These are phyloP conservation scores for Mucor sp. DNA, from an alignment of 371 early-diverging fungal species.

Conservation along the genomic window DNA sequence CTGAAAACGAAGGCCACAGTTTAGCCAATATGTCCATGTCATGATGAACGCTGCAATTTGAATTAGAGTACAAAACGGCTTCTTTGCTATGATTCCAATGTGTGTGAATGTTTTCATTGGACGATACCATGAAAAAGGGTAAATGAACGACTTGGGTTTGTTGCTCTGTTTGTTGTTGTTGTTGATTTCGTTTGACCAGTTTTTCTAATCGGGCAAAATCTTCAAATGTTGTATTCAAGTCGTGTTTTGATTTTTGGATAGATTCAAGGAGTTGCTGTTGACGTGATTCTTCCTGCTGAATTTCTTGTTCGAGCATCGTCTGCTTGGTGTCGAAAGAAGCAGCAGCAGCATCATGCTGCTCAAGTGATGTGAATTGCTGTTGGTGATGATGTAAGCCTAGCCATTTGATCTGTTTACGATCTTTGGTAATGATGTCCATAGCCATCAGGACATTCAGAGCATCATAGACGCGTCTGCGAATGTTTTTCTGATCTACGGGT, in stretches of 20 bases:
- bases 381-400: slow-evolving; percentile 34
- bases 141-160: slow-evolving; percentile 5
- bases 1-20: slow-evolving; percentile 9
- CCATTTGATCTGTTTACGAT: slow-evolving; percentile 70
- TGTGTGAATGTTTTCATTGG: slow-evolving; percentile 6
- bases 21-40: slow-evolving; percentile 17
- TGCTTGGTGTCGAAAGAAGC: background rate
- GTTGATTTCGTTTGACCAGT: slow-evolving; percentile 15
- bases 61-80: slow-evolving; percentile 2
- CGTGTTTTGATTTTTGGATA: slow-evolving; percentile 5
- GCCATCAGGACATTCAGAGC: slow-evolving; percentile 78
- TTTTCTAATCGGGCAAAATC: slow-evolving; percentile 8
- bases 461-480: slow-evolving; percentile 78
- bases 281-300: slow-evolving; percentile 19
- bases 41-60: slow-evolving; percentile 10
- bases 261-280: background rate
- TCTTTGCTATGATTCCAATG: slow-evolving; percentile 3
- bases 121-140: slow-evolving; percentile 15
- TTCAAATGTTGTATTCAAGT: slow-evolving; percentile 1
- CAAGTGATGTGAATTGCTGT: background rate
- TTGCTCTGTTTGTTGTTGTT: slow-evolving; percentile 4
- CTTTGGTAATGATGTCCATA: slow-evolving; percentile 66
- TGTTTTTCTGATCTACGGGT: slow-evolving; percentile 67
- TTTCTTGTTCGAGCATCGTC: slow-evolving; percentile 6
- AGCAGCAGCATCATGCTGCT: background rate